Conservation (phyloP, 1,284 basidiomycete species). For the Cutaneotrichosporon dermatis region DNA sequence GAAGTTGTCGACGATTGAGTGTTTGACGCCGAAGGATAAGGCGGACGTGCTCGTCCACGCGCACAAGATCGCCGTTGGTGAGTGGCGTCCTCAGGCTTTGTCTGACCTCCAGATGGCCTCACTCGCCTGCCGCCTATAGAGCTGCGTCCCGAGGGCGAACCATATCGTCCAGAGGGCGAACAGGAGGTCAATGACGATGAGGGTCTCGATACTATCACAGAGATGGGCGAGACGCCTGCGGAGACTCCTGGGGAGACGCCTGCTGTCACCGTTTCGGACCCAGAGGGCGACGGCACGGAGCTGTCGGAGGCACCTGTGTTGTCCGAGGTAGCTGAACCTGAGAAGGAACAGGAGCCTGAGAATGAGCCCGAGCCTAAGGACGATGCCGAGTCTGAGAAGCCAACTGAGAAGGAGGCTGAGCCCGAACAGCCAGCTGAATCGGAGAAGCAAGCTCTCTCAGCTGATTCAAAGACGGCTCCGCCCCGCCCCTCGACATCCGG, state of each 20-base stretch:
- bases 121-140: conserved; percentile 41
- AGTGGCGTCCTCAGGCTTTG: neutral
- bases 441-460: neutral
- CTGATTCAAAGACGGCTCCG: no score
- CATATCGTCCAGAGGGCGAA: conserved; percentile 23
- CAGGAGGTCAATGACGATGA: neutral
- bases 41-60: conserved; percentile 71
- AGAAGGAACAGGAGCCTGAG: neutral
- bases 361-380: neutral
- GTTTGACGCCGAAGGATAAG: conserved; percentile 71
- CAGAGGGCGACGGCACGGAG: neutral
- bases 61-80: conserved; percentile 67
- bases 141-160: conserved; percentile 48
- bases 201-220: conserved; percentile 5
- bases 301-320: neutral
- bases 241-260: neutral
- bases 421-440: neutral
- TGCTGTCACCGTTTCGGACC: neutral
- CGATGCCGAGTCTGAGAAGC: neutral
- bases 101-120: conserved; percentile 30
- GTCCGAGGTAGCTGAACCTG: neutral
- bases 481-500: conserved; percentile 36
- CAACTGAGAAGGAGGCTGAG: neutral
- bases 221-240: neutral
- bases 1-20: conserved; percentile 57